Conservation (phyloP, 352 stramenopile species). For the Pythium folliculosum region DNA sequence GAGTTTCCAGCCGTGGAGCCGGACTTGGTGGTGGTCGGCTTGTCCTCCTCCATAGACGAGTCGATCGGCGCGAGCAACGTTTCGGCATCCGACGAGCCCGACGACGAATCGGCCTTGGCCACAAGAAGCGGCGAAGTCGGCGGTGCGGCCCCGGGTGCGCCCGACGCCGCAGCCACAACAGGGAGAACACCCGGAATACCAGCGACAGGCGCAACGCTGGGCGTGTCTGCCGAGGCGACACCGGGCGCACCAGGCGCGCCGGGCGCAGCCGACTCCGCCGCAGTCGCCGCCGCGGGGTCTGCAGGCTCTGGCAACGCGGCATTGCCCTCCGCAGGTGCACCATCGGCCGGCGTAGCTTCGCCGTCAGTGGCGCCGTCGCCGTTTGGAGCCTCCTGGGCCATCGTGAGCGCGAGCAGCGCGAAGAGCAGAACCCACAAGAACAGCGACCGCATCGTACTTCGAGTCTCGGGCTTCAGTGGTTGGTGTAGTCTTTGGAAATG, state of each 20-base stretch:
- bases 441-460: conserved; percentile 11
- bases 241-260: neutral
- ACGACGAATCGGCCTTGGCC: neutral
- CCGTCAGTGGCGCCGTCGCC: neutral
- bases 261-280: neutral
- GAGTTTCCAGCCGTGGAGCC: neutral
- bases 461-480: neutral
- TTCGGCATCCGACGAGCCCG: conserved; percentile 4
- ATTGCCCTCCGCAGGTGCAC: neutral
- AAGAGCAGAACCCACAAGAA: conserved; percentile 21
- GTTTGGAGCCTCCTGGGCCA: conserved; percentile 8
- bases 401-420: conserved; percentile 13
- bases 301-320: neutral
- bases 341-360: neutral
- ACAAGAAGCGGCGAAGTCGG: neutral
- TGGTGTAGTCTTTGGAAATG: neutral
- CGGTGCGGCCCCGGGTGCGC: neutral
- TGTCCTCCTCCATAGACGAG: neutral
- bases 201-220: conserved; percentile 10
- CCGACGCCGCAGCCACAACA: neutral
- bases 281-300: neutral
- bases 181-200: neutral
- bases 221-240: neutral
- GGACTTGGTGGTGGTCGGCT: neutral
- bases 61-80: neutral